Base-by-base conservation (phyloP, 768 basidiomycete genomes). In the Chalciporus pseudorubinellus region DNA sequence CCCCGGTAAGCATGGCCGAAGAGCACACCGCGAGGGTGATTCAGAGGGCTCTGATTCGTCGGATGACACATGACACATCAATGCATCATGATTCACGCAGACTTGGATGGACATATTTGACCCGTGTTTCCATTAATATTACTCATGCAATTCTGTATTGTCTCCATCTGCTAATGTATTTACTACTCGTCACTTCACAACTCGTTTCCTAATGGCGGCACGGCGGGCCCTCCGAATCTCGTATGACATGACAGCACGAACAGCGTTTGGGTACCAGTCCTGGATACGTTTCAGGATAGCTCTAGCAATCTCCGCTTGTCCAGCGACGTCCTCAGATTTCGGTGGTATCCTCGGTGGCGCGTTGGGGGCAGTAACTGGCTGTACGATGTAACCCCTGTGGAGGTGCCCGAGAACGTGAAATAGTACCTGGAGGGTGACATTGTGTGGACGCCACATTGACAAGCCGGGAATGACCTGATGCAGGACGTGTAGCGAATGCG, bases 11-110 rank as follows among this genome's bases (percentile, higher is more conserved):
- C 70, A 72, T 31, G 81, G 74, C 52, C 74, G 77, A 5, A 74
- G 84, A 57, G 75, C 80, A 53, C 79, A 79, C 59, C 78, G 80
- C 44, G 80, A 78, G 51, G 82, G 76, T 28, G 71, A 72, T 50
- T 84, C 83, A 22, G 85, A 80, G 38, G 81, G 76, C 42, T 84
- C 82, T 42, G 85, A 86, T 39, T 85, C 87, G 47, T 87, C 85
- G 36, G 88, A 89, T 56, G 80, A 76, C 54, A 61, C 65, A 53
- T 74, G 63, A 69, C 50, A 9, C 51, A 48, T 31, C 3, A 5
- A 69, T 50, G 6, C 13, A 89, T 57, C 79, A 76, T 52, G 62
- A 65, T 53, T 74, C 61, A 68, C 50, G 6, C 51, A 49, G 47
- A 46, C 39, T 21, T 39, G 46, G 42, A 53, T 50, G 55, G 39